Evolutionary conservation across 2,329 filamentous ascomycete genomes (phyloP).

Genomic region (Ophiocordyceps robertsii): DNA sequence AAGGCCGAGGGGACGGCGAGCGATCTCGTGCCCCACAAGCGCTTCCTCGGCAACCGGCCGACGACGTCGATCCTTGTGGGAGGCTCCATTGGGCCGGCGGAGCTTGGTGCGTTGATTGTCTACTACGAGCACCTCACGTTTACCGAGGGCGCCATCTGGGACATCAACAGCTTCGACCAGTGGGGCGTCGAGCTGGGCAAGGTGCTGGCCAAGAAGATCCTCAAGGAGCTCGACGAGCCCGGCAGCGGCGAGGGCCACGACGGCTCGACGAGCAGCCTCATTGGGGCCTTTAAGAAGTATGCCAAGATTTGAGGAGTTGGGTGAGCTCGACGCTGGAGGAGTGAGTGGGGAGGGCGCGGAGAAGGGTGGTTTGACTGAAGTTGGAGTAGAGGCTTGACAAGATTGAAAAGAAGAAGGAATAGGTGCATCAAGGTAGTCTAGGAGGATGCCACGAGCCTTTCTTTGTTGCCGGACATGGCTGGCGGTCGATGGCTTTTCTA

Average conservation of each 20-base stretch:
- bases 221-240: slow-evolving; percentile 69
- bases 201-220: slow-evolving; percentile 85
- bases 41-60: slow-evolving; percentile 93
- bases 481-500: no score
- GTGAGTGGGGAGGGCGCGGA: no score
- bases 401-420: no score
- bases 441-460: no score
- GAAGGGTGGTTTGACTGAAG: no score
- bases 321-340: not conserved
- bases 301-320: slow-evolving; percentile 28
- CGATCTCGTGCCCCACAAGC: slow-evolving; percentile 89
- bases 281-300: slow-evolving; percentile 82
- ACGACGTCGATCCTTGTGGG: slow-evolving; percentile 88
- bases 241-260: slow-evolving; percentile 67
- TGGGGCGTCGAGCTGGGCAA: slow-evolving; percentile 99
- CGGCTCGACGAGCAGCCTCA: slow-evolving; percentile 73
- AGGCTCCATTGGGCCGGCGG: slow-evolving; percentile 83
- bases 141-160: slow-evolving; percentile 94
- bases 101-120: slow-evolving; percentile 87
- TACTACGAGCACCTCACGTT: slow-evolving; percentile 99
- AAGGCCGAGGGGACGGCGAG: slow-evolving; percentile 61
- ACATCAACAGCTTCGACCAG: slow-evolving; percentile 99
- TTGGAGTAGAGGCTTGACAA: no score
- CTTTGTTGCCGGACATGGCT: no score
- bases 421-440: no score